Percentiles rank a stretch among this genome's conserved stretches.
Conservation (phyloP, 345 rosid species). For the Salix caprea region DNA sequence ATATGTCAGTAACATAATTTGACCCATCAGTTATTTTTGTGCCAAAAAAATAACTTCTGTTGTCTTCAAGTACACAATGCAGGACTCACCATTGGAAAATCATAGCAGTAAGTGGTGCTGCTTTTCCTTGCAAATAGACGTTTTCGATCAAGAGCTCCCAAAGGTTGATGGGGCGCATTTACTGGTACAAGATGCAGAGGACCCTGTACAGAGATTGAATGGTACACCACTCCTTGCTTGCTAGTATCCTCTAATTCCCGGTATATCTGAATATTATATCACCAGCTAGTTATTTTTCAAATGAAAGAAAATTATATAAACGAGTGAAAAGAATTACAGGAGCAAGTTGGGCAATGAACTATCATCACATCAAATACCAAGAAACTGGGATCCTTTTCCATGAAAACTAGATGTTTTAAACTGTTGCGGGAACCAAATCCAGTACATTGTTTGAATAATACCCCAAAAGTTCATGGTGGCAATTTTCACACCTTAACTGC, state of each 20-base stretch:
- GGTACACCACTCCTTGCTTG: slow-evolving; percentile 55
- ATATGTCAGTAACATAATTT: slow-evolving; percentile 11
- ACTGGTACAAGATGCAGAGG: slow-evolving; percentile 65
- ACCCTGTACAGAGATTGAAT: slow-evolving; percentile 55
- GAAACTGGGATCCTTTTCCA: not conserved
- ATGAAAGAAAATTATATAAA: not conserved
- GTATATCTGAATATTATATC: slow-evolving; percentile 58
- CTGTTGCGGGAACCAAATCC: not conserved
- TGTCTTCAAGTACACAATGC: slow-evolving; percentile 3
- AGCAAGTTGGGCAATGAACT: not conserved
- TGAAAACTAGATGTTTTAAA: not conserved
- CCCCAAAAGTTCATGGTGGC: not conserved
- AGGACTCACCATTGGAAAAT: slow-evolving; percentile 83
- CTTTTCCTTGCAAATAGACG: slow-evolving; percentile 81
- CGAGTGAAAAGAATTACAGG: not conserved
- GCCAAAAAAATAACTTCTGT: not conserved
- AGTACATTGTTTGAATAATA: not conserved
- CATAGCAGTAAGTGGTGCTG: slow-evolving; percentile 93
- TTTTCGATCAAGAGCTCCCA: slow-evolving; percentile 70
- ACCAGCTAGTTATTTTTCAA: not conserved
- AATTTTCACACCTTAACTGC: not conserved
- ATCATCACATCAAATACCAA: not conserved
- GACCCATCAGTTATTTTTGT: not conserved
- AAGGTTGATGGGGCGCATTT: slow-evolving; percentile 61
- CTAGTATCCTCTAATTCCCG: slow-evolving; percentile 73